Evolutionary conservation across 495 filamentous ascomycete species (phyloP).

Genomic region (Penicillium ochrochloron): DNA sequence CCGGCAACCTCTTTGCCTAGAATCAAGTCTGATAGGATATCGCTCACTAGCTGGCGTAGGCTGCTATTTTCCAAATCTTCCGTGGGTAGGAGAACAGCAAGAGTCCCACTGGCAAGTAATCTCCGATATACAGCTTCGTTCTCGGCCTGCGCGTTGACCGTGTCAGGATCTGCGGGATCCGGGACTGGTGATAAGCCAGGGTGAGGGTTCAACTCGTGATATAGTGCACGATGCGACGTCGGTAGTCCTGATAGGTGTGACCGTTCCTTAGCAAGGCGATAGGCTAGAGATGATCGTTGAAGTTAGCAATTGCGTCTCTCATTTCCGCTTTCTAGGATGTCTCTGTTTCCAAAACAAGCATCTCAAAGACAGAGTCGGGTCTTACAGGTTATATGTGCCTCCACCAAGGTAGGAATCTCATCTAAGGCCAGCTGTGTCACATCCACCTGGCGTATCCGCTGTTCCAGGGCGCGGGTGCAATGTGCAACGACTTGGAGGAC

Average conservation of each 20-base stretch:
- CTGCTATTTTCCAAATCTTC: constrained; percentile 90
- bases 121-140: constrained; percentile 84
- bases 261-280: constrained; percentile 61
- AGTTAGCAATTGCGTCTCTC: constrained; percentile 13
- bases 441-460: constrained; percentile 80
- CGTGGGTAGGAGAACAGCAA: constrained; percentile 84
- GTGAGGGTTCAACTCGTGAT: constrained; percentile 82
- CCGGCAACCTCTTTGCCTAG: constrained; percentile 77
- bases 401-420: constrained; percentile 82
- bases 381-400: constrained; percentile 80
- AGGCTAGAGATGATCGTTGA: constrained; percentile 36
- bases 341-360: constrained; percentile 3
- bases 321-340: not conserved
- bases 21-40: constrained; percentile 85
- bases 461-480: constrained; percentile 83
- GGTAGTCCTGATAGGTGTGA: constrained; percentile 45
- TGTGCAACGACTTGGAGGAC: constrained; percentile 87
- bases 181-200: constrained; percentile 80
- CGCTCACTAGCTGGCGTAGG: constrained; percentile 76
- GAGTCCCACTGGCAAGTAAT: constrained; percentile 73
- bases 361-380: constrained; percentile 28
- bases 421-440: constrained; percentile 82
- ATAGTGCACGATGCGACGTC: constrained; percentile 62
- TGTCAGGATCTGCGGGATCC: constrained; percentile 52
- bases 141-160: constrained; percentile 62